Percentiles rank a stretch among this genome's conserved stretches.
Evolutionary conservation across 2,329 filamentous ascomycete species (phyloP).

Genomic region (Ophiosphaerella herpotricha): DNA sequence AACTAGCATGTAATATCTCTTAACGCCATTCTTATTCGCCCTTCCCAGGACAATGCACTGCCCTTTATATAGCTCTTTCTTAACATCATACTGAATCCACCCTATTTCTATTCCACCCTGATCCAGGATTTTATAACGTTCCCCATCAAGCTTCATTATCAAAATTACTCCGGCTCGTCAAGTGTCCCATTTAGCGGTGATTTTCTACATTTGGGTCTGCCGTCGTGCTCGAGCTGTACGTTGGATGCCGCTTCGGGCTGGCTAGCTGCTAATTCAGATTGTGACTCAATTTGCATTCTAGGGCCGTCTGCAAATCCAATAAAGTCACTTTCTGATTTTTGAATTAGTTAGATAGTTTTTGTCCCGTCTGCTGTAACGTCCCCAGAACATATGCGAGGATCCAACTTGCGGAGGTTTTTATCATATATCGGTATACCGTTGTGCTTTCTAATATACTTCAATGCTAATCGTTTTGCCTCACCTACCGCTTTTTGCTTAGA

Average conservation of each 20-base stretch:
- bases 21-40: background rate
- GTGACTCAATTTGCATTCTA: too few relatives aligned
- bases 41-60: slow-evolving; percentile 16
- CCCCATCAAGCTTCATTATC: too few relatives aligned
- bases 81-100: slow-evolving; percentile 9
- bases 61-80: slow-evolving; percentile 1
- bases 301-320: too few relatives aligned
- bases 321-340: too few relatives aligned
- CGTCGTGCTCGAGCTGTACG: too few relatives aligned
- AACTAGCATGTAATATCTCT: slow-evolving; percentile 8
- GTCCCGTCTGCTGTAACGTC: slow-evolving; percentile 8
- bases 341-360: background rate
- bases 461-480: slow-evolving; percentile 8
- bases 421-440: slow-evolving; percentile 11
- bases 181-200: too few relatives aligned
- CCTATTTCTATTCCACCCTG: slow-evolving; percentile 4
- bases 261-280: too few relatives aligned
- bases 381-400: slow-evolving; percentile 9
- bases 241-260: background rate
- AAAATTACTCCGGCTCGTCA: too few relatives aligned
- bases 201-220: too few relatives aligned
- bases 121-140: background rate
- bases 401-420: slow-evolving; percentile 11
- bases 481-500: background rate
- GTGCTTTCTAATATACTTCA: slow-evolving; percentile 14